These are phyloP conservation scores for Limonium bicolor DNA, from an alignment of 148 eudicot species.

Conservation along the genomic window DNA sequence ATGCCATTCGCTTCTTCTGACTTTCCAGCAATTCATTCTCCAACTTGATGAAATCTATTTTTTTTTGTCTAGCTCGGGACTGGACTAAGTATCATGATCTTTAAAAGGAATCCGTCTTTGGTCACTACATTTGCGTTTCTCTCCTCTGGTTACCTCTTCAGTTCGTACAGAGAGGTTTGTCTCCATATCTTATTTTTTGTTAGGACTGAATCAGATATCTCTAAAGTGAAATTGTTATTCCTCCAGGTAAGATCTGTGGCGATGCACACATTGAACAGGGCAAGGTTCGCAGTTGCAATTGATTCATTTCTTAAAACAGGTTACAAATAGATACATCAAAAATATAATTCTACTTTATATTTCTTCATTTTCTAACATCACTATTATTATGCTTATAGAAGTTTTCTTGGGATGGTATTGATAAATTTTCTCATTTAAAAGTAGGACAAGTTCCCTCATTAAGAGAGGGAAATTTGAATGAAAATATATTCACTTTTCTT, in stretches of 20 bases:
- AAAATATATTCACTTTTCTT: slow-evolving; percentile 56
- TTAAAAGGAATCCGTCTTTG: slow-evolving; percentile 78
- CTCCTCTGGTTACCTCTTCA: slow-evolving; percentile 83
- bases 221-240: background rate
- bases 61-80: slow-evolving; percentile 69
- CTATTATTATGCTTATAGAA: no score
- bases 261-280: slow-evolving; percentile 73
- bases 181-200: background rate
- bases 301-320: slow-evolving; percentile 88
- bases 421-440: background rate
- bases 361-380: no score
- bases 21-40: no score
- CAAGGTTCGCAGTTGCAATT: slow-evolving; percentile 82
- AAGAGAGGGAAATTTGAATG: slow-evolving; percentile 81
- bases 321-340: slow-evolving; percentile 9
- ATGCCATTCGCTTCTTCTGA: no score
- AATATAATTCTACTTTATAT: background rate
- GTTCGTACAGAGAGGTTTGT: slow-evolving; percentile 87
- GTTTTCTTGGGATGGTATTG: background rate
- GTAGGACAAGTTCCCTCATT: slow-evolving; percentile 79
- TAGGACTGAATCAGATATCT: background rate
- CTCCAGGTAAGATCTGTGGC: slow-evolving; percentile 80
- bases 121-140: slow-evolving; percentile 64
- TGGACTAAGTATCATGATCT: slow-evolving; percentile 75
- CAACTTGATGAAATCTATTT: no score